Conservation (phyloP, 805 yeast species). For the Candida awuae region DNA sequence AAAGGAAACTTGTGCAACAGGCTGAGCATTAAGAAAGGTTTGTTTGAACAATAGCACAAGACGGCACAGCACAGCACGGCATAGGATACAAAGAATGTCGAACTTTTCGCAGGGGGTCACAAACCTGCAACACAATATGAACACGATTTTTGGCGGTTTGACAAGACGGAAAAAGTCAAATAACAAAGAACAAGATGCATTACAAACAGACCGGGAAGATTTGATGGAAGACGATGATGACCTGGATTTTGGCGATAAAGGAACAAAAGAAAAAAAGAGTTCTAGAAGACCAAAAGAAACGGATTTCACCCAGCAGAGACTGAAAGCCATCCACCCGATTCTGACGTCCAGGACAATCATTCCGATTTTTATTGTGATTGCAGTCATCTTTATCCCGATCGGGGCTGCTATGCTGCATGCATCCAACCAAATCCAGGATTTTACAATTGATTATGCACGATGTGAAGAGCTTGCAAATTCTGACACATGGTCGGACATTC, state of each 20-base stretch:
- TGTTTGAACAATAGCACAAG: no score
- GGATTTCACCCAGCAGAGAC: constrained; percentile 49
- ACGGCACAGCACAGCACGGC: neutral
- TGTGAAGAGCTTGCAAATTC: constrained; percentile 48
- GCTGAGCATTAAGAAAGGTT: no score
- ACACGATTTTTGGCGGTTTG: constrained; percentile 9
- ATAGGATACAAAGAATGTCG: constrained; percentile 2
- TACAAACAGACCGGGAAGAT: constrained; percentile 11
- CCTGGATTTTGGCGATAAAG: constrained; percentile 32
- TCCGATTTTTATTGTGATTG: constrained; percentile 67
- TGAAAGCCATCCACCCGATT: constrained; percentile 62
- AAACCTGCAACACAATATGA: constrained; percentile 10
- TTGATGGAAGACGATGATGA: constrained; percentile 30
- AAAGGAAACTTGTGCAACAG: no score
- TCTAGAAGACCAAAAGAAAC: constrained; percentile 58
- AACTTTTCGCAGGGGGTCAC: constrained; percentile 10
- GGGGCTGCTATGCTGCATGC: constrained; percentile 82
- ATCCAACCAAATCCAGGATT: constrained; percentile 64
- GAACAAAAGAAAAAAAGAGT: constrained; percentile 28
- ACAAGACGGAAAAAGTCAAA: constrained; percentile 11
- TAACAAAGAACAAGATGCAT: constrained; percentile 10
- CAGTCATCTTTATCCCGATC: constrained; percentile 80
- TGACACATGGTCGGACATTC: constrained; percentile 45
- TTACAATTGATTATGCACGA: constrained; percentile 66
- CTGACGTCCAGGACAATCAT: constrained; percentile 87